Conservation (phyloP, 495 filamentous ascomycete species). For the Neurospora sp. region DNA sequence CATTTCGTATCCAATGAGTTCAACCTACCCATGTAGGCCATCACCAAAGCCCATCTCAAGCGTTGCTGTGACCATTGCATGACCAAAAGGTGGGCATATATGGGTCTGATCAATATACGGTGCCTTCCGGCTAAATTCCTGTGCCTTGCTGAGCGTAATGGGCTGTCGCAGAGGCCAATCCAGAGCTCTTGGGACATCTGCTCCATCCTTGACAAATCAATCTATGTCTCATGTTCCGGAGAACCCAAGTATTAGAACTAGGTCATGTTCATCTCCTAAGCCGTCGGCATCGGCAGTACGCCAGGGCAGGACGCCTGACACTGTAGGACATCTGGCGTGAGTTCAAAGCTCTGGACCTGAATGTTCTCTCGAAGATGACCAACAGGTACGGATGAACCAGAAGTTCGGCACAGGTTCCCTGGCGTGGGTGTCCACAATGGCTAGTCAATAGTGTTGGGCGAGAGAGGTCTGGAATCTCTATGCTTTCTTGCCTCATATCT, state of each 20-base stretch:
- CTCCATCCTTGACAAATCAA: not conserved
- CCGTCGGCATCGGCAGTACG: not conserved
- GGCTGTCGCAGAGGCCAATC: constrained; percentile 9
- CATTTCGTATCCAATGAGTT: not conserved
- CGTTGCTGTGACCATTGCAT: not conserved
- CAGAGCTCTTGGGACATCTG: not conserved
- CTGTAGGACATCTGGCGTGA: not conserved
- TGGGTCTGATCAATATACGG: constrained; percentile 14
- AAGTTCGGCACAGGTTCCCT: not conserved
- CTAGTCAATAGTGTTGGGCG: not conserved
- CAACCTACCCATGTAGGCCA: not conserved
- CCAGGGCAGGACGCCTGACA: not conserved
- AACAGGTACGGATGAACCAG: not conserved
- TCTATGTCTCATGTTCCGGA: not conserved
- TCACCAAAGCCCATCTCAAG: not conserved
- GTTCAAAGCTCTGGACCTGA: not conserved
- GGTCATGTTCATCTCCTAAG: not conserved
- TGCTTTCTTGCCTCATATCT: not conserved
- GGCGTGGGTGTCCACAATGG: not conserved
- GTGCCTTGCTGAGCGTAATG: constrained; percentile 13
- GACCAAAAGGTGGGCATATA: not conserved
- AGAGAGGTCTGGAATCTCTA: not conserved
- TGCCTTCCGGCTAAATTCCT: constrained; percentile 26
- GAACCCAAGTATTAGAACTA: not conserved
- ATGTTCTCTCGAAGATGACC: not conserved